A percentile compares a stretch with the other conserved stretches of the same genome.
These are phyloP conservation scores for Macrolepiota fuliginosa DNA, from an alignment of 768 basidiomycete genomes.

Conservation along the genomic window DNA sequence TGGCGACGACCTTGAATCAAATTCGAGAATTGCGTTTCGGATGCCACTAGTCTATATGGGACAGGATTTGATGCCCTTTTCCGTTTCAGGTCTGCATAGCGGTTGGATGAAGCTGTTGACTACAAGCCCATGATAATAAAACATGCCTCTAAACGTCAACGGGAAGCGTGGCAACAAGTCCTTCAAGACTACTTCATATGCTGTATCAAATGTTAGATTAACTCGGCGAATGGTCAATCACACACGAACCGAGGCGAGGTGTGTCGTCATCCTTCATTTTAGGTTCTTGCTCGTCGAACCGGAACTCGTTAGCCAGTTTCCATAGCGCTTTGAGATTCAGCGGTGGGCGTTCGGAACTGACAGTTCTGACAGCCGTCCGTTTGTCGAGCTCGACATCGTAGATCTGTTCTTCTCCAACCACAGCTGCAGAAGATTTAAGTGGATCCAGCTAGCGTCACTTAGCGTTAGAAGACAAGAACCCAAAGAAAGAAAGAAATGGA, in stretches of 20 bases:
- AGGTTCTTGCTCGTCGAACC: not conserved
- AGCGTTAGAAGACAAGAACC: not conserved
- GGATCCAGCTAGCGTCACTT: slow-evolving; percentile 37
- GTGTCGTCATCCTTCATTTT: not conserved
- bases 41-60: slow-evolving; percentile 39
- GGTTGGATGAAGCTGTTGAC: too few relatives aligned
- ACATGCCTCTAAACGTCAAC: slow-evolving; percentile 38
- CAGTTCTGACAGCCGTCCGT: slow-evolving; percentile 37
- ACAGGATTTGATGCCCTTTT: slow-evolving; percentile 23
- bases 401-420: slow-evolving; percentile 47
- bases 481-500: not conserved
- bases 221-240: not conserved
- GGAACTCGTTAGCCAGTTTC: slow-evolving; percentile 22
- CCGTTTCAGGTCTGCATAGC: slow-evolving; percentile 22
- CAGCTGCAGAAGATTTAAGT: slow-evolving; percentile 27
- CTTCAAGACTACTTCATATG: slow-evolving; percentile 27
- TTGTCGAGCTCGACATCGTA: slow-evolving; percentile 53
- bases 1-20: slow-evolving; percentile 45
- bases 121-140: not conserved
- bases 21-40: slow-evolving; percentile 30
- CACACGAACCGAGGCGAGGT: not conserved
- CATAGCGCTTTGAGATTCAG: slow-evolving; percentile 36
- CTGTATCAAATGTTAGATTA: slow-evolving; percentile 13
- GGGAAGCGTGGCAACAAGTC: slow-evolving; percentile 37
- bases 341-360: slow-evolving; percentile 27